Base-by-base conservation (phyloP, 768 basidiomycete species). In the Tubosaeta brunneosetosa region DNA sequence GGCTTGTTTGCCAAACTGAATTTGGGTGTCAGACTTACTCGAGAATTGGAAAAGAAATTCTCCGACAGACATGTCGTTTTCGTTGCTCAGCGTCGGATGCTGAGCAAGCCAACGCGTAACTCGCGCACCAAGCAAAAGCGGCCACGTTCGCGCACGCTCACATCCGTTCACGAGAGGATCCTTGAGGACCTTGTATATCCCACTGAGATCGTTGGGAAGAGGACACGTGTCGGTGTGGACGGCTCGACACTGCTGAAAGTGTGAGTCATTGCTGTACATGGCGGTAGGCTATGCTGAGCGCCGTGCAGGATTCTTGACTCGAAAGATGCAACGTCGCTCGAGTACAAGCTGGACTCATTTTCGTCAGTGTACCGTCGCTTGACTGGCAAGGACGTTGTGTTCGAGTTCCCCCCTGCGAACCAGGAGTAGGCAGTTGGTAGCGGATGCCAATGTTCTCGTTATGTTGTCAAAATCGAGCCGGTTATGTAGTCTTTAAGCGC, bases 291-390 rank as follows among this genome's bases (percentile, higher is more conserved):
- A 47, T 53, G 47, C 62, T 68, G 48, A 67, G 44, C 32, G 54
- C 47, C 45, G 29, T 17, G 29, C 54, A 98, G 95, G 61, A 88
- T 94, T 80, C 88, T 99, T 61, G 97, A 99, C 80, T 79, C 92
- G 60, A 98, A 98, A 74, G 97, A 99, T 70, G 84, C 93, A 51
- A 98, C 94, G 71, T 90, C 92, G 66, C 81, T 98, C 70, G 97
- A 98, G 81, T 97, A 99, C 88, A 99, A 99, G 83, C 83, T 98
- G 64, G 97, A 99, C 77, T 95, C 94, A 58, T 99, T 98, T 80
- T 89, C 94, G 45, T 94, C 92, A 38, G 91, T 98, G 58, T 97
- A 97, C 82, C 89, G 88, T 67, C 83, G 88, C 57, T 76, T 97
- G 70, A 95, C 94, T 59, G 94, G 94, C 70, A 97, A 97, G 81